Evolutionary conservation across 2,329 filamentous ascomycete species (phyloP).

Genomic region (Epichloe baconii): DNA sequence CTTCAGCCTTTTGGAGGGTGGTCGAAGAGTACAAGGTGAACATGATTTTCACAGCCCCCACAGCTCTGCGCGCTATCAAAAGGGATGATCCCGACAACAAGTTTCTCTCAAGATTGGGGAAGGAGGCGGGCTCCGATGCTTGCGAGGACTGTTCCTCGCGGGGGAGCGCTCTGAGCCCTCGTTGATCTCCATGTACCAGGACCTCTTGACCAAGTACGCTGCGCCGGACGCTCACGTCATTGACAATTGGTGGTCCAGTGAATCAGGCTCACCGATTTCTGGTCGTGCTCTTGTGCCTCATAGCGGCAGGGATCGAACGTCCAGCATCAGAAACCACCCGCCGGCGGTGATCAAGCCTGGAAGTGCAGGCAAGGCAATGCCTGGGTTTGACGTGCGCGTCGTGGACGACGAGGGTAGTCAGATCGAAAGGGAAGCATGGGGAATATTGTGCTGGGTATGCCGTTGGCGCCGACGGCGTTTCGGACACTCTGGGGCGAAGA

Average conservation of each 20-base stretch:
- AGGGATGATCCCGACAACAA: slow-evolving; percentile 70
- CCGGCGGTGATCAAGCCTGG: slow-evolving; percentile 59
- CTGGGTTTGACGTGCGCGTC: slow-evolving; percentile 75
- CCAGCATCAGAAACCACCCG: slow-evolving; percentile 23
- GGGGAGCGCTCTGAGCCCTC: slow-evolving; percentile 77
- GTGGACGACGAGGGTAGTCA: slow-evolving; percentile 71
- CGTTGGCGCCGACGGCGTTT: slow-evolving; percentile 75
- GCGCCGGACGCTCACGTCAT: slow-evolving; percentile 44
- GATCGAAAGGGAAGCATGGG: slow-evolving; percentile 63
- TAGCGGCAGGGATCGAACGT: slow-evolving; percentile 40
- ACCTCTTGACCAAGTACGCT: slow-evolving; percentile 53
- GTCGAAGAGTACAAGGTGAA: slow-evolving; percentile 77
- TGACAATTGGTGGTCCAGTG: slow-evolving; percentile 51
- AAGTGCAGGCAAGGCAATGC: slow-evolving; percentile 81
- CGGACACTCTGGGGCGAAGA: slow-evolving; percentile 78
- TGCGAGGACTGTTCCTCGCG: slow-evolving; percentile 70
- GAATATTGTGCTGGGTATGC: slow-evolving; percentile 76
- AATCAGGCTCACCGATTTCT: slow-evolving; percentile 45
- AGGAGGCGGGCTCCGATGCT: slow-evolving; percentile 55
- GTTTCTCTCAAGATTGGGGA: slow-evolving; percentile 48
- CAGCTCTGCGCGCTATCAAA: slow-evolving; percentile 73
- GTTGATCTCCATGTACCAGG: slow-evolving; percentile 70
- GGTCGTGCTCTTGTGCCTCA: slow-evolving; percentile 43
- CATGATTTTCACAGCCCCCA: slow-evolving; percentile 75
- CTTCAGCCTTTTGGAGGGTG: slow-evolving; percentile 78